Evolutionary conservation across 257 asterid species (phyloP), one percentile per base, ranked within the genome.

Genomic region (Primulina huaijiensis): DNA sequence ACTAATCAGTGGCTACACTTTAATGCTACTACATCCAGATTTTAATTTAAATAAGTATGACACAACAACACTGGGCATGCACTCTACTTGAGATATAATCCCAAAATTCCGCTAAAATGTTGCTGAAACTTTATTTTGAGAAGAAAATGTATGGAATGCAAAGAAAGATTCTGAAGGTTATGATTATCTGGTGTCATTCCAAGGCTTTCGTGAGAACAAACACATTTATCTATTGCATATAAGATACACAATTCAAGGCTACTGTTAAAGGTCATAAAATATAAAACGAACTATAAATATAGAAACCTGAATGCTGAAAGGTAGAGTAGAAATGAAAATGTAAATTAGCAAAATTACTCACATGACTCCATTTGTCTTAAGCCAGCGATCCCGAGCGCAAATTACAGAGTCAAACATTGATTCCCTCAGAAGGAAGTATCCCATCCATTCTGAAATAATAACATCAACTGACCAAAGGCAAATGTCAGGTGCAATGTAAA

Each of bases 371-470:
- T 79, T 80, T 29, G 96, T 90, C 70, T 86, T 89, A 82, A 94
- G 80, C 99, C 99, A 91, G 68, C 84, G 90, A 67, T 91, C 97
- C 66, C 99, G 93, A 23, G 97, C 99, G 56, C 78, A 89, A 70
- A 91, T 82, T 60, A 94, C 97, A 5, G 99, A 91, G 79, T 94
- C 99, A 17, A 94, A 84, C 99, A 94, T 94, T n/a, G 99, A 94
- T 76, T 94, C 99, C 20, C 99, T 96, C 37, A 91, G 88, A 78
- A 94, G 95, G 81, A 94, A 94, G 85, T 89, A 89, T 61, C 99
- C 97, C 99, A 91, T 94, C 99, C 97, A 91, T 70, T 91, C 97
- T n/a, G 97, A 94, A 64, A 91, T 94, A 60, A 94, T 91, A 72
- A 91, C 86, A 75, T 91, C 99, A 82, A 94, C 99, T 94, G 82